Conservation (phyloP, 2,329 filamentous ascomycete species). For the Nemania sp. region DNA sequence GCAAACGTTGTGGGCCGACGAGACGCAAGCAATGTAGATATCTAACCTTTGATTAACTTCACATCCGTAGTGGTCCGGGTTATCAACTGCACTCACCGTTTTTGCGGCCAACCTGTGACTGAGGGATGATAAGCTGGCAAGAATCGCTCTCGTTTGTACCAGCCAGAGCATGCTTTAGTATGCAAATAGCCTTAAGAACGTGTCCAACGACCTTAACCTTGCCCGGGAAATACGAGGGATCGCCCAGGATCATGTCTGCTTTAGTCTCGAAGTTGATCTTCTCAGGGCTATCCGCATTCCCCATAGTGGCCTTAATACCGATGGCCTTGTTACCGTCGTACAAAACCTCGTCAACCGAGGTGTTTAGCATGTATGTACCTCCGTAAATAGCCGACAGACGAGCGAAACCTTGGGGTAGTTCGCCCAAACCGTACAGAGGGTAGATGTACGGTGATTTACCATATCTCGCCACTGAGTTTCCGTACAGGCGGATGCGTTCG, state of each 20-base stretch:
- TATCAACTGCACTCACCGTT: conserved; percentile 72
- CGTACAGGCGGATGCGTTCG: conserved; percentile 93
- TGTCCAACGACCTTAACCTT: conserved; percentile 91
- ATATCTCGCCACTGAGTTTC: conserved; percentile 96
- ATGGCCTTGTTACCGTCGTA: conserved; percentile 88
- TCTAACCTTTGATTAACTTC: conserved; percentile 42
- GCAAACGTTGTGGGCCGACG: conserved; percentile 96
- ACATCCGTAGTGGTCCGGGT: neutral
- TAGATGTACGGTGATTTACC: conserved; percentile 99
- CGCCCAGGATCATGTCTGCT: conserved; percentile 93
- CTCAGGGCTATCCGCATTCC: conserved; percentile 76
- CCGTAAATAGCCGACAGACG: conserved; percentile 98
- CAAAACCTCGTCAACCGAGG: conserved; percentile 87
- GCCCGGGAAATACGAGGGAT: conserved; percentile 94
- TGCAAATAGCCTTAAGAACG: conserved; percentile 95
- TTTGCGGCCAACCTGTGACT: conserved; percentile 96
- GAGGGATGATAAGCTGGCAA: conserved; percentile 94
- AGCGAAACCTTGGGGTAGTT: conserved; percentile 97
- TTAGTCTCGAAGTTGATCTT: conserved; percentile 94
- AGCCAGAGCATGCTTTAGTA: conserved; percentile 92
- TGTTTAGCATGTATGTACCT: conserved; percentile 99
- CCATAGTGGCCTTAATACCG: conserved; percentile 98
- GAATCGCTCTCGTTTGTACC: conserved; percentile 92
- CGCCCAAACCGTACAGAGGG: conserved; percentile 95
- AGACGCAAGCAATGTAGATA: conserved; percentile 96